Conservation (phyloP, 1,139 yeast genomes). For the Geotrichum phurueaensis region DNA sequence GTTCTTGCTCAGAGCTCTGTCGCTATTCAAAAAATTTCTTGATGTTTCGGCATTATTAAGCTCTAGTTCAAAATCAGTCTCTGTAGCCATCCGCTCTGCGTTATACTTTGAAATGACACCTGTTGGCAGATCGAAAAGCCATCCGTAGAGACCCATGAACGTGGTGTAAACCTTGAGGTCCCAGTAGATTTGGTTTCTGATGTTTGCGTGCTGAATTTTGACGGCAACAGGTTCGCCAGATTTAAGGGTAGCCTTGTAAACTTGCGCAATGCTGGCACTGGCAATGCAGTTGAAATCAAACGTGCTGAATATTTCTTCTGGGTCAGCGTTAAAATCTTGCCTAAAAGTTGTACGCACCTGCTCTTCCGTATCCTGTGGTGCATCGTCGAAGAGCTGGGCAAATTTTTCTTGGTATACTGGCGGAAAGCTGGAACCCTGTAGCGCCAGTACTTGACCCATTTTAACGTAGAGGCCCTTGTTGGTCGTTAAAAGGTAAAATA, state of each 20-base stretch:
- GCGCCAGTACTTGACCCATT: slow-evolving; percentile 69
- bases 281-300: slow-evolving; percentile 53
- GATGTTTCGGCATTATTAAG: slow-evolving; percentile 44
- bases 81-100: slow-evolving; percentile 52
- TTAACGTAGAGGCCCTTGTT: slow-evolving; percentile 74
- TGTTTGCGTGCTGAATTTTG: slow-evolving; percentile 61
- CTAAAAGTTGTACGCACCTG: slow-evolving; percentile 44
- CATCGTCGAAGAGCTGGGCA: slow-evolving; percentile 57
- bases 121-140: slow-evolving; percentile 59
- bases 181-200: slow-evolving; percentile 50
- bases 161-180: slow-evolving; percentile 55
- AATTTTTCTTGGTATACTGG: slow-evolving; percentile 52
- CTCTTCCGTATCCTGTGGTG: slow-evolving; percentile 62
- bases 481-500: slow-evolving; percentile 46
- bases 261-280: slow-evolving; percentile 72
- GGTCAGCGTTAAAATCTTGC: slow-evolving; percentile 44
- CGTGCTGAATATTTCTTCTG: slow-evolving; percentile 43
- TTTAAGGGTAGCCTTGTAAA: slow-evolving; percentile 50
- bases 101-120: slow-evolving; percentile 52
- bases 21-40: slow-evolving; percentile 33
- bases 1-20: slow-evolving; percentile 32
- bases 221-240: slow-evolving; percentile 58
- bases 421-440: slow-evolving; percentile 65
- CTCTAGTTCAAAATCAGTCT: slow-evolving; percentile 58
- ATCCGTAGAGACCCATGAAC: slow-evolving; percentile 50